Evolutionary conservation across 352 stramenopile species (phyloP).

Genomic region (Pythium periplocum): DNA sequence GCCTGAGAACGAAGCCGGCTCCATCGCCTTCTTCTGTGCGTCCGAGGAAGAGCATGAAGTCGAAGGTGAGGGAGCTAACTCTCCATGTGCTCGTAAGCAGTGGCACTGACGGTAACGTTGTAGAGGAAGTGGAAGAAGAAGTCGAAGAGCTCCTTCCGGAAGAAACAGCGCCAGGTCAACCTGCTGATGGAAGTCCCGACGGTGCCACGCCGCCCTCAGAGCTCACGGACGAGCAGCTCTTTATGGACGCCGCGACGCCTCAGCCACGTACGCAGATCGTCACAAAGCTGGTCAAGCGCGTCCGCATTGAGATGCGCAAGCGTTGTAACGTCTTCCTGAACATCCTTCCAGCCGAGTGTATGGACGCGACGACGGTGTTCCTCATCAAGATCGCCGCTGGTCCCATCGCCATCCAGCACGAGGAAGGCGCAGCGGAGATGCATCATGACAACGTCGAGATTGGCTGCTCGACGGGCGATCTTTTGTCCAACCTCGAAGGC

Average conservation of each 20-base stretch:
- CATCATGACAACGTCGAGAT: slow-evolving; percentile 75
- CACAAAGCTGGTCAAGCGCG: slow-evolving; percentile 40
- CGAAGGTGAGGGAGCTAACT: slow-evolving; percentile 28
- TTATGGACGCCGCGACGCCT: slow-evolving; percentile 38
- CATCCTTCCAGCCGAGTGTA: slow-evolving; percentile 47
- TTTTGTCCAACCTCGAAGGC: slow-evolving; percentile 79
- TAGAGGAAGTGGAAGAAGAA: slow-evolving; percentile 78
- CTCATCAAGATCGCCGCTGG: slow-evolving; percentile 69
- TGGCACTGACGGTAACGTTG: background rate
- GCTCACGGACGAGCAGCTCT: slow-evolving; percentile 68
- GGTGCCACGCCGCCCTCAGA: slow-evolving; percentile 14
- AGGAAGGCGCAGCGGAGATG: slow-evolving; percentile 30
- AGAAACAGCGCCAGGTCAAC: slow-evolving; percentile 19
- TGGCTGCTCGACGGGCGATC: slow-evolving; percentile 81
- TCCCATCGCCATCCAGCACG: slow-evolving; percentile 33
- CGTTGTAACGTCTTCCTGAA: slow-evolving; percentile 71
- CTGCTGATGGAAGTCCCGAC: background rate
- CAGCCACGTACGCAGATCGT: slow-evolving; percentile 29
- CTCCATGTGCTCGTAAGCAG: background rate
- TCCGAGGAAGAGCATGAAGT: slow-evolving; percentile 61
- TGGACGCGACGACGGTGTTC: slow-evolving; percentile 65
- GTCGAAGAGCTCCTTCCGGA: slow-evolving; percentile 47
- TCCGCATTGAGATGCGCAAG: slow-evolving; percentile 43
- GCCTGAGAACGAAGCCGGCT: slow-evolving; percentile 43
- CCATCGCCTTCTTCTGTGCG: slow-evolving; percentile 74